Conservation (phyloP, 2,329 filamentous ascomycete species). For the Huntiella savannae region DNA sequence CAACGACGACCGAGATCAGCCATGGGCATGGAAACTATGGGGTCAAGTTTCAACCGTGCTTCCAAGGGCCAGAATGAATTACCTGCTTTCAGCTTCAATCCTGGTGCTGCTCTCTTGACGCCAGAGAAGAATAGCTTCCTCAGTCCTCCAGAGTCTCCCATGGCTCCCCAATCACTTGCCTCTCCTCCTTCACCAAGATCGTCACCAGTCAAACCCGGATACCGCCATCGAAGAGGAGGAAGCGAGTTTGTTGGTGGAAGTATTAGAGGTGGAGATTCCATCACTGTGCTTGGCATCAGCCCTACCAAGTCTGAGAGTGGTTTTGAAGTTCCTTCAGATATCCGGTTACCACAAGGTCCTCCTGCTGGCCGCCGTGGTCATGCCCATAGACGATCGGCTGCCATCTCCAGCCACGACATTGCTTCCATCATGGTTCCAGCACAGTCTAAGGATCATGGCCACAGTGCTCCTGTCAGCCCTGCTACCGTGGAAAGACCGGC, state of each 20-base stretch:
- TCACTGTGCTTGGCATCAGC: constrained; percentile 46
- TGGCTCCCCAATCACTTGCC: constrained; percentile 19
- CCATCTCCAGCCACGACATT: constrained; percentile 70
- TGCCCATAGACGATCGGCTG: constrained; percentile 61
- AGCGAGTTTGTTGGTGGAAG: constrained; percentile 78
- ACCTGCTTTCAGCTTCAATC: constrained; percentile 38
- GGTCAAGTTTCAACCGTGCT: constrained; percentile 7
- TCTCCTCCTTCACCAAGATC: constrained; percentile 33
- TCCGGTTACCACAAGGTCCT: constrained; percentile 31
- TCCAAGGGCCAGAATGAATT: constrained; percentile 21
- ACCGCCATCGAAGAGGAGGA: constrained; percentile 60
- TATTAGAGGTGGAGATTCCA: constrained; percentile 35
- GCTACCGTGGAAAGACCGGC: constrained; percentile 23
- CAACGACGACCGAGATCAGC: constrained; percentile 34
- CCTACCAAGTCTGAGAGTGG: constrained; percentile 46
- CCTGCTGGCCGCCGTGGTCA: constrained; percentile 43
- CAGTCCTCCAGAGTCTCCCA: constrained; percentile 36
- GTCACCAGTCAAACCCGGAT: constrained; percentile 27
- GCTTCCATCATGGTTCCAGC: constrained; percentile 46
- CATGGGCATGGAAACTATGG: constrained; percentile 25
- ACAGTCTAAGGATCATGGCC: constrained; percentile 24
- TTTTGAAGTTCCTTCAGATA: constrained; percentile 31
- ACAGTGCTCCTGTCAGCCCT: constrained; percentile 46
- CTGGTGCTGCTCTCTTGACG: constrained; percentile 20
- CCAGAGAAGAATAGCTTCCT: constrained; percentile 23